These are phyloP conservation scores for Pythium rishiriense DNA, from an alignment of 352 stramenopile species.

Conservation along the genomic window DNA sequence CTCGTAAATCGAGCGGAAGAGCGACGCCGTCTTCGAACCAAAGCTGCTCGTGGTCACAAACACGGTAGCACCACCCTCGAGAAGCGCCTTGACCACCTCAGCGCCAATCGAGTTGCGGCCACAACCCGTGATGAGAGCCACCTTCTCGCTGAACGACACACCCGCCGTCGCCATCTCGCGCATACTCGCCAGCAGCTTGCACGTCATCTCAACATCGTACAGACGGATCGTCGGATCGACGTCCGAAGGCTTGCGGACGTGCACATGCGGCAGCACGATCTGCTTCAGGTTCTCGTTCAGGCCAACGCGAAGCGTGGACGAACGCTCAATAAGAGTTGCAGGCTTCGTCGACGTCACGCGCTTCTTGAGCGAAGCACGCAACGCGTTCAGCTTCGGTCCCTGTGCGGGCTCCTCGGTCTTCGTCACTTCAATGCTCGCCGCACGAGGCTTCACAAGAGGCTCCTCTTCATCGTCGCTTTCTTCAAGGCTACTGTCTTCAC, in stretches of 20 bases:
- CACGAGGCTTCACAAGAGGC: constrained; percentile 15
- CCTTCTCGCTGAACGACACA: constrained; percentile 85
- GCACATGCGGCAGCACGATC: constrained; percentile 68
- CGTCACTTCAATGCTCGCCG: constrained; percentile 3
- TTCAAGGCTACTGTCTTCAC: constrained; percentile 45
- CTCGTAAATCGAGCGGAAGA: constrained; percentile 86
- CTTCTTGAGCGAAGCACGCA: constrained; percentile 59
- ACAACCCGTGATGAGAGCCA: constrained; percentile 84
- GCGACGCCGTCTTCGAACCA: constrained; percentile 41
- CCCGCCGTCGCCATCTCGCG: constrained; percentile 82
- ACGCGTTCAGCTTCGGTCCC: constrained; percentile 57
- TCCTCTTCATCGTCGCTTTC: constrained; percentile 52
- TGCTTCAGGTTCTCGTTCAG: constrained; percentile 70
- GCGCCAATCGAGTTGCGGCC: constrained; percentile 84
- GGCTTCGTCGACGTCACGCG: constrained; percentile 27
- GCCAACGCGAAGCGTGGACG: constrained; percentile 45
- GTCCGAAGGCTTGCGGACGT: constrained; percentile 73
- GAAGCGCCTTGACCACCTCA: constrained; percentile 81
- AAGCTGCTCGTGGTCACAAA: constrained; percentile 87
- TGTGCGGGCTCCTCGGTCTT: constrained; percentile 34
- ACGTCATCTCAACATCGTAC: constrained; percentile 82
- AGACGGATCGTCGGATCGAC: constrained; percentile 80
- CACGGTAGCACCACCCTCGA: constrained; percentile 84
- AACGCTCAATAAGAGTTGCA: constrained; percentile 39
- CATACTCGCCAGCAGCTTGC: constrained; percentile 78